phyloP scores from a whole-genome alignment of 2,329 filamentous ascomycete species.

The Neofusicoccum umdonicola region DNA sequence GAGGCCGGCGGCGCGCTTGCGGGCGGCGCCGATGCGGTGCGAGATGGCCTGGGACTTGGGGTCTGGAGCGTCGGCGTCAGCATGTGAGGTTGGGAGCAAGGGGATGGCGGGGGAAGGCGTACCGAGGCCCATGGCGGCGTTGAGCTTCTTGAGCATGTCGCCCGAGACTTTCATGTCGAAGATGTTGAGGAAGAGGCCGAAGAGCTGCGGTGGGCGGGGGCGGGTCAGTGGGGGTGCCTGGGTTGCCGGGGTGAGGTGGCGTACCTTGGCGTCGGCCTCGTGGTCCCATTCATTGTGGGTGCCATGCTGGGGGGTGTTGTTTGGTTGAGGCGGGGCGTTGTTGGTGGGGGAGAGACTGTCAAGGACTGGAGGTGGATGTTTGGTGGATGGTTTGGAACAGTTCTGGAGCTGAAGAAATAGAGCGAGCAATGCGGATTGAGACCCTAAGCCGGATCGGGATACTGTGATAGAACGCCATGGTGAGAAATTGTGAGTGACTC shows the following conservation, averaged over 20 bases:
- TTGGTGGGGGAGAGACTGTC: background rate
- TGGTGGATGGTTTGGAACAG: background rate
- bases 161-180: background rate
- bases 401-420: background rate
- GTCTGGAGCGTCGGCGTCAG: background rate
- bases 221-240: background rate
- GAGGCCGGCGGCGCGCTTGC: background rate
- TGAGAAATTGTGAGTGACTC: too few species aligned
- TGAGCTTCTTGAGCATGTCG: background rate
- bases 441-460: background rate
- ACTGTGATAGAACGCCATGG: background rate
- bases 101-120: background rate
- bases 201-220: background rate
- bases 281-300: conserved; percentile 3
- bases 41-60: background rate
- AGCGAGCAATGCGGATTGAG: background rate
- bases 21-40: background rate
- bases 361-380: background rate
- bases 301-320: background rate
- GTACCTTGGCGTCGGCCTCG: conserved; percentile 1
- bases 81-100: too few species aligned
- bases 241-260: background rate
- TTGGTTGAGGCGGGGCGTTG: background rate
- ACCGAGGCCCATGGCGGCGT: conserved; percentile 5
- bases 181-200: background rate